A percentile compares a stretch with the other conserved stretches of the same genome.
Conservation (phyloP, 140 eudicot genomes). For the Stevia rebaudiana region DNA sequence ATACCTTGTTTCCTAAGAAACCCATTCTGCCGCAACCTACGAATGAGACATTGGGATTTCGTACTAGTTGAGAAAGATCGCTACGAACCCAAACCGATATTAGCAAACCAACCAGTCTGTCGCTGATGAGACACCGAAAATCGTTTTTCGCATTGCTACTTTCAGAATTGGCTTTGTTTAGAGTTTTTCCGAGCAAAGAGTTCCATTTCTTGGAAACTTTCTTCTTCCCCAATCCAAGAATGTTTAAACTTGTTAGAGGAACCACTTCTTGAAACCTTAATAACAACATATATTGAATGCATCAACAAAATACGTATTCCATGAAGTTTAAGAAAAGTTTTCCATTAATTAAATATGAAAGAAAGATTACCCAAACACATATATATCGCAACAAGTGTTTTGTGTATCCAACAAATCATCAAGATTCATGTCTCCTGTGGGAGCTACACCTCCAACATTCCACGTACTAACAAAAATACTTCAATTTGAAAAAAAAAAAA, state of each 20-base stretch:
- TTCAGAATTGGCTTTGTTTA: constrained; percentile 31
- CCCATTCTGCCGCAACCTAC: constrained; percentile 88
- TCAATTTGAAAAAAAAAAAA: background rate
- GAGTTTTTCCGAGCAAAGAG: constrained; percentile 45
- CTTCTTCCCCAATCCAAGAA: constrained; percentile 55
- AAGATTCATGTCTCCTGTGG: constrained; percentile 44
- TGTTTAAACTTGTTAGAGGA: constrained; percentile 62
- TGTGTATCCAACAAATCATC: constrained; percentile 54
- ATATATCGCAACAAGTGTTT: constrained; percentile 48
- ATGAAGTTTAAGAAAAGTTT: too few relatives aligned
- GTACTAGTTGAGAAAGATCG: constrained; percentile 44
- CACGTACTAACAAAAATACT: constrained; percentile 67
- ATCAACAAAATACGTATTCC: too few relatives aligned
- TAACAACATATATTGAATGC: too few relatives aligned
- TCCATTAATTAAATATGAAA: background rate
- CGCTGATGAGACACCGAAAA: constrained; percentile 51
- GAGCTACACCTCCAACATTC: constrained; percentile 75
- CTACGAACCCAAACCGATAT: constrained; percentile 71
- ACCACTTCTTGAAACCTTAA: constrained; percentile 80
- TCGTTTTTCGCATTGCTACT: constrained; percentile 24
- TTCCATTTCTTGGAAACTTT: constrained; percentile 58
- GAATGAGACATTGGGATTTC: constrained; percentile 58
- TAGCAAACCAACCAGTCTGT: constrained; percentile 69
- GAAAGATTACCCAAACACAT: constrained; percentile 59
- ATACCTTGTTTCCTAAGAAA: constrained; percentile 79